phyloP scores from a whole-genome alignment of 2,329 filamentous ascomycete species.

The Akanthomyces muscarius region DNA sequence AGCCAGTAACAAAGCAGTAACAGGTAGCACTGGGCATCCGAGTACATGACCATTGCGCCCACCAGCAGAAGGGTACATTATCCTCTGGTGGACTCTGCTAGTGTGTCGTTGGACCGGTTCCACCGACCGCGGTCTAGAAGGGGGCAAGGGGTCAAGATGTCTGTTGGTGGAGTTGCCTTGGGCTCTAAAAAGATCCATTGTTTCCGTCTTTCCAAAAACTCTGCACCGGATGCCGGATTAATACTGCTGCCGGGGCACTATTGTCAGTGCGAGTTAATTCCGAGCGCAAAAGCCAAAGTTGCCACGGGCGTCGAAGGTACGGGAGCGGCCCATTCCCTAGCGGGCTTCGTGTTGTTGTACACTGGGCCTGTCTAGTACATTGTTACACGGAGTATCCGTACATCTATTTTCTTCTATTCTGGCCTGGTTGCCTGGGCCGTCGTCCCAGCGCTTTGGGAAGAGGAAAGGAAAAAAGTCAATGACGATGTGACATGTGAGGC shows the following conservation, averaged over 20 bases:
- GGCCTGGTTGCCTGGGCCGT: too few species aligned
- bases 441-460: too few species aligned
- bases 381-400: background rate
- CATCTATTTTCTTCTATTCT: background rate
- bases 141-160: background rate
- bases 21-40: background rate
- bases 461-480: background rate
- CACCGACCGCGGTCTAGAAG: constrained; percentile 17
- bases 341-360: background rate
- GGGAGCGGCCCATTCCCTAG: constrained; percentile 10
- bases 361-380: background rate
- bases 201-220: background rate
- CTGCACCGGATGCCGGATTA: constrained; percentile 3
- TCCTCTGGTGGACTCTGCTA: constrained; percentile 10
- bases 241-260: background rate
- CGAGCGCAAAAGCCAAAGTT: background rate
- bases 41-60: background rate
- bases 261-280: background rate
- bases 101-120: constrained; percentile 5
- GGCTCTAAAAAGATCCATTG: background rate
- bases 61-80: constrained; percentile 15
- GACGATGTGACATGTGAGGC: constrained; percentile 16
- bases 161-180: background rate
- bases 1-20: constrained; percentile 12
- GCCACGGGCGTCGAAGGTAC: background rate